Evolutionary conservation across 768 basidiomycete species (phyloP), one percentile per base, ranked within the genome.

Genomic region (Suillus fuscotomentosus): DNA sequence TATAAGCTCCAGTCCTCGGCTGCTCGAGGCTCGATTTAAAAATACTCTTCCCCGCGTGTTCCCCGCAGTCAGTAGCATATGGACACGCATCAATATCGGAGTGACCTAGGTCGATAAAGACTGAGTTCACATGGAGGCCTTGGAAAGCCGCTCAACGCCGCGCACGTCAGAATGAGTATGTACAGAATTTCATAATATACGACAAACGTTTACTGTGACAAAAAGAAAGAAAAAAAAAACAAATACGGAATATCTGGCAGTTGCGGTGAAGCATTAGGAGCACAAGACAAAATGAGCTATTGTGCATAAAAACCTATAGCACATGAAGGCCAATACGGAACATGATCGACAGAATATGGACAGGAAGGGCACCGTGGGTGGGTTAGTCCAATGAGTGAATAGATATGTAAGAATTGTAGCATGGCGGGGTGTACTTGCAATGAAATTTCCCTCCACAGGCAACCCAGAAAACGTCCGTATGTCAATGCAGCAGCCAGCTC

Each of bases 351-450:
- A 57, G 56, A 51, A 60, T 65, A 60, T 62, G 43, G 72, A 70
- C 57, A 65, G 65, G 63, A 57, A 74, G 61, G 62, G 59, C 61
- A 66, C 39, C 43, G 63, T 62, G 68, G 64, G 69, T 60, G 63
- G 57, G 62, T 65, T 60, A 63, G 73, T 74, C 75, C 70, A 65
- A 69, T 68, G 71, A 75, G 68, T 65, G 62, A 71, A 73, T 75
- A 75, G 73, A 76, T 76, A 75, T 60, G 73, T 74, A 71, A 66
- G 68, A 67, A 66, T 70, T 63, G 68, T 73, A 62, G 45, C 66
- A 66, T 65, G 63, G 64, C 45, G 43, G 63, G 53, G 27, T 42
- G 57, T 59, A 31, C 41, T 59, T 27, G 41, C 57, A 43, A 59
- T 65, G 72, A 56, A 64, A 63, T 66, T 74, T 73, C 65, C 67